These are phyloP conservation scores for Epichloe gansuensis DNA, from an alignment of 2,329 filamentous ascomycete species.

Conservation along the genomic window DNA sequence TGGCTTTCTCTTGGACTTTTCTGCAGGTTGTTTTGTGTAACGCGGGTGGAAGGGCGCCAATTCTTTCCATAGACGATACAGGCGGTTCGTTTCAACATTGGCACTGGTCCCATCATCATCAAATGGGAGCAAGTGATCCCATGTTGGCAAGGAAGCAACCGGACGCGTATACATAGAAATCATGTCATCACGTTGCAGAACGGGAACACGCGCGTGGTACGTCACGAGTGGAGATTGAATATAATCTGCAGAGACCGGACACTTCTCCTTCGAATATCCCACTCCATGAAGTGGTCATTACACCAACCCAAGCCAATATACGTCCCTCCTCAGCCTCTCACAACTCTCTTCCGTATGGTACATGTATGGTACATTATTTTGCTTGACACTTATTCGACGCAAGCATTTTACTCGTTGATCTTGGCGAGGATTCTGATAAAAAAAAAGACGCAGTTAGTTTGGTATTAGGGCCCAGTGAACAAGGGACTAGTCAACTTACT, in stretches of 20 bases:
- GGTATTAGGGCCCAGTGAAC: not conserved
- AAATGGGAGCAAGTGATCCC: too few species aligned
- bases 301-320: not conserved
- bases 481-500: constrained; percentile 51
- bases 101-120: too few species aligned
- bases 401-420: constrained; percentile 72
- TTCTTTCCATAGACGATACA: too few species aligned
- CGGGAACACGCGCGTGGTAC: not conserved
- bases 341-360: constrained; percentile 18
- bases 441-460: not conserved
- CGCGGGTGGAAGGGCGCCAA: too few species aligned
- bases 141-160: too few species aligned
- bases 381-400: not conserved
- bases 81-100: too few species aligned
- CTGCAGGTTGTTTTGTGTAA: too few species aligned
- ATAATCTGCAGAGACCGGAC: constrained; percentile 12
- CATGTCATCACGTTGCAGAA: not conserved
- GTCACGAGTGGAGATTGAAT: constrained; percentile 18
- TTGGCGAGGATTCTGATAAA: constrained; percentile 76
- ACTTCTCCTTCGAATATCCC: constrained; percentile 7
- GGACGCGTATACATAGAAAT: too few species aligned
- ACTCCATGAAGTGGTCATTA: constrained; percentile 2
- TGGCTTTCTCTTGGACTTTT: too few species aligned
- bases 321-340: not conserved
- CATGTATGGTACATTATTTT: constrained; percentile 23